Evolutionary conservation across 2,329 filamentous ascomycete genomes (phyloP), one percentile per base, ranked within the genome.

Genomic region (Neonectria sp.): DNA sequence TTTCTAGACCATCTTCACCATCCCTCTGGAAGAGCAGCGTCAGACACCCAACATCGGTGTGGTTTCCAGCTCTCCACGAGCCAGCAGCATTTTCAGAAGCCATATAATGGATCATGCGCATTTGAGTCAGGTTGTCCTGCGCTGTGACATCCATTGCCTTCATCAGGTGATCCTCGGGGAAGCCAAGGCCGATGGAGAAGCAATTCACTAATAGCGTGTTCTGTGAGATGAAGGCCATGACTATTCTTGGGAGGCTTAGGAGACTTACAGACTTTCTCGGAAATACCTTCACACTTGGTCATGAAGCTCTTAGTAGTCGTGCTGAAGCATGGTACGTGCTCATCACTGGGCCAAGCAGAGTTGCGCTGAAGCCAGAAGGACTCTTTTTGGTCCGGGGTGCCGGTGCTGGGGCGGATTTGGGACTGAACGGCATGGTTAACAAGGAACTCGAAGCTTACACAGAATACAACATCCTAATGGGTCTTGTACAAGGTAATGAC

Each of bases 281-380:
- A 85, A 5, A 87, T 80, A 3, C 46, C 57, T 59, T 88, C 86
- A 4, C 81, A 82, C 63, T 82, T 80, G 45, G 81, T 73, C 84
- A 88, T 88, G 73, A 88, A 88, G 1, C 69, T 61, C 9, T 85
- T 71, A 1, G 81, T 77, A 2, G 73, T 76, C 0, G 74, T 46
- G 45, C 80, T 77, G 70, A 88, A 88, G 3, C 79, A 80, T 1
- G 84, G 82, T 4, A 67, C 55, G 0, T 87, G 73, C 4, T 75
- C 63, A 15, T 86, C 81, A 8, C 74, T 71, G 11, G 87, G 78
- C 86, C 86, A 88, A 63, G 80, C 75, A 3, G 59, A 78, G 7
- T 86, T 85, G 62, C 86, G 87, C 66, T 88, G 86, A 70, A 88
- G 76, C 68, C 88, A 86, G 66, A 88, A 86, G 3, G 84, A 86